Evolutionary conservation across 129 eudicot genomes (phyloP).

Genomic region (Lonicera japonica): DNA sequence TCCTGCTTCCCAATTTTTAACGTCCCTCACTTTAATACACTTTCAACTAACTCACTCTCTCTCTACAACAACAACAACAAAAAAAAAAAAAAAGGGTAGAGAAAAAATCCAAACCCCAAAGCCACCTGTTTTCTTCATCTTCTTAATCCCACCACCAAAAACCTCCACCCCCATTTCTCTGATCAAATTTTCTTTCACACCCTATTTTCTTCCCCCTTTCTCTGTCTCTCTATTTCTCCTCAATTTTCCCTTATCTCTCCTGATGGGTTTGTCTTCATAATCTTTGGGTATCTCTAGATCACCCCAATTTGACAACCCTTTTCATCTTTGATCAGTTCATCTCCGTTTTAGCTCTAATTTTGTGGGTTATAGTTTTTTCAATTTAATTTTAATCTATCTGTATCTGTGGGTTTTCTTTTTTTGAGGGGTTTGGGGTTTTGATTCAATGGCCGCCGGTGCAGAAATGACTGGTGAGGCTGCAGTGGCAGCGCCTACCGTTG

Average conservation of each 20-base stretch:
- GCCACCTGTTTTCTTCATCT: slow-evolving; percentile 37
- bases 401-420: neutral
- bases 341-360: neutral
- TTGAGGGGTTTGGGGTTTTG: slow-evolving; percentile 14
- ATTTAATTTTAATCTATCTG: slow-evolving; percentile 1
- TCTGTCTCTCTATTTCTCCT: slow-evolving; percentile 1
- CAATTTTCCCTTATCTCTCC: slow-evolving; percentile 3
- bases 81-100: slow-evolving; percentile 21
- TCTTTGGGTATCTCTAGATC: neutral
- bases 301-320: neutral
- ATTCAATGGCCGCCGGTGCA: slow-evolving; percentile 73
- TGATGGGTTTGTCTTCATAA: slow-evolving; percentile 38
- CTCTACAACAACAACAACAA: neutral
- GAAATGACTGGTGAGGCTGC: slow-evolving; percentile 48
- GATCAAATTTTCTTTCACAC: slow-evolving; percentile 31
- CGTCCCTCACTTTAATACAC: slow-evolving; percentile 5
- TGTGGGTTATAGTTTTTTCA: neutral
- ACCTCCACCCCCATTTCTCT: slow-evolving; percentile 43
- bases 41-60: slow-evolving; percentile 10
- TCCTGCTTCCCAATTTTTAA: slow-evolving; percentile 17
- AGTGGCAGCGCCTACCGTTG: no score
- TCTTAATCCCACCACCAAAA: slow-evolving; percentile 28
- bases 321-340: no score
- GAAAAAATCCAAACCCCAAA: slow-evolving; percentile 34
- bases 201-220: slow-evolving; percentile 12